Percentiles rank a stretch among this genome's conserved stretches.
Conservation (phyloP, 1,139 yeast genomes). For the Chernovozyma sophiae-reginae region DNA sequence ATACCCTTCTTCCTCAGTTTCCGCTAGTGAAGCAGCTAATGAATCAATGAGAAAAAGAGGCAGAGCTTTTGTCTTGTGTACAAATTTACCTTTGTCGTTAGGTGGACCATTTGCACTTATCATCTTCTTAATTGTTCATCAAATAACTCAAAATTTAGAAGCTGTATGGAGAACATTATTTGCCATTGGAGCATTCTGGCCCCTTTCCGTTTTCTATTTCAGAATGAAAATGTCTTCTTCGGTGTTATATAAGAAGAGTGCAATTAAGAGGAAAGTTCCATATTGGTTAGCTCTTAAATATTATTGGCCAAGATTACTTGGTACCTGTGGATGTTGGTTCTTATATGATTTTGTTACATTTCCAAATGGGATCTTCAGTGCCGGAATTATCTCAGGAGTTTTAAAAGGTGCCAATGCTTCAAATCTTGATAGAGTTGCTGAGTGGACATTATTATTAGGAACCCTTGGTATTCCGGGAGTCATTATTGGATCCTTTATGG, state of each 20-base stretch:
- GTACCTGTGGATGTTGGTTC: constrained; percentile 48
- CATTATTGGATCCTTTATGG: constrained; percentile 38
- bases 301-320: constrained; percentile 44
- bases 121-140: constrained; percentile 62
- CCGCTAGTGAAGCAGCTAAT: constrained; percentile 73
- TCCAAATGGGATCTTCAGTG: constrained; percentile 49
- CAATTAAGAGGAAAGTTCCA: constrained; percentile 43
- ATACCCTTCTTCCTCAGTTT: constrained; percentile 64
- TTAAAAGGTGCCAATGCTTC: constrained; percentile 21
- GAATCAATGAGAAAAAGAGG: constrained; percentile 60
- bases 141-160: constrained; percentile 44
- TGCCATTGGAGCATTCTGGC: constrained; percentile 75
- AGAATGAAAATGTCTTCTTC: constrained; percentile 70
- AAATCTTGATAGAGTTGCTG: constrained; percentile 39
- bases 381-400: constrained; percentile 39
- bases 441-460: constrained; percentile 46
- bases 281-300: constrained; percentile 43
- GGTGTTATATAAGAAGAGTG: constrained; percentile 42
- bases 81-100: constrained; percentile 67
- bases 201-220: constrained; percentile 66
- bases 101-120: constrained; percentile 78
- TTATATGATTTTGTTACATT: constrained; percentile 50
- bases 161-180: constrained; percentile 74
- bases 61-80: constrained; percentile 57
- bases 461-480: constrained; percentile 46